Base-by-base conservation (phyloP, 2,329 filamentous ascomycete species). In the Aureobasidium subglaciale region DNA sequence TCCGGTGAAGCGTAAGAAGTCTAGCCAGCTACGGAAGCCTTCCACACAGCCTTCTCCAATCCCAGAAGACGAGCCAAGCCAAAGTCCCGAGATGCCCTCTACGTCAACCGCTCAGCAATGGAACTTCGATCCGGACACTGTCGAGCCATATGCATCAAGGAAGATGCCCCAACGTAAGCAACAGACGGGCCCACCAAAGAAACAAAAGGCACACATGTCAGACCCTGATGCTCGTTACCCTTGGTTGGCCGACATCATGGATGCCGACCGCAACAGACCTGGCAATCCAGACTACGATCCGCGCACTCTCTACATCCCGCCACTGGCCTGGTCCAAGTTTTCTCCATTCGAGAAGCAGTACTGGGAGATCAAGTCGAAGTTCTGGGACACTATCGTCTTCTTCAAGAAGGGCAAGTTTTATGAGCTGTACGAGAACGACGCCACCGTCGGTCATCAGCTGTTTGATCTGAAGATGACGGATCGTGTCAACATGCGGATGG, bases 371-470 rank as follows among this genome's bases (percentile, higher is more conserved):
- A 99, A 99, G 74, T 88, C 91, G 70, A 96, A 96, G 64, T 88
- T 95, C 62, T 97, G 89, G 88, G 90, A 96, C 62, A 96, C 91
- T 0, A 86, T 99, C 42, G 92, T 99, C 15, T 99, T 99, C 73
- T 99, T 99, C 84, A 99, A 97, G 73, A 99, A 99, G 77, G 93
- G 93, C 65, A 99, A 99, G 65, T 99, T 99, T 71, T 99, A 96
- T 67, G 93, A 99, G 69, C 79, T 99, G 0, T 99, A 97, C 66
- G 93, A 99, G 69, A 96, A 96, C 59, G 93, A 99, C 71, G 93
- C 93, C 5, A 96, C 92, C 0, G 86, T 97, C 56, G 93, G 93
- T 4, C 91, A 99, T 67, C 93, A 97, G 69, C 78, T 96, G 15
- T 99, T 99, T 64, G 93, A 99, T 70, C 80, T 99, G 56, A 99